Evolutionary conservation across 768 basidiomycete species (phyloP).

Genomic region (Hydnomerulius pinastri): DNA sequence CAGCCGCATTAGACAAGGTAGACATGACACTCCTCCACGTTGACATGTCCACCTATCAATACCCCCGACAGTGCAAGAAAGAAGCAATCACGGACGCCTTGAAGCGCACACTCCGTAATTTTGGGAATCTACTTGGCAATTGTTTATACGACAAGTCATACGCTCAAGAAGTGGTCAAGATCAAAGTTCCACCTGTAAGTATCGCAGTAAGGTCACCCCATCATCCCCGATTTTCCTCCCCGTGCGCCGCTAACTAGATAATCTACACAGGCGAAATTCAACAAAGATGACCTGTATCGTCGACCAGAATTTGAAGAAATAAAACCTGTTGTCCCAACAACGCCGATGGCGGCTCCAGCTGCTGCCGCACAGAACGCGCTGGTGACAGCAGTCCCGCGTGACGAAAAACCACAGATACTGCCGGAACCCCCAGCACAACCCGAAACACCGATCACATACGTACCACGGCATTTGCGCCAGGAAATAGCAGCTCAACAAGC

Average conservation of each 20-base stretch:
- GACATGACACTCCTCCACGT: constrained; percentile 20
- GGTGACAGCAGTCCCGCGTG: neutral
- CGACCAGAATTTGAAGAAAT: constrained; percentile 67
- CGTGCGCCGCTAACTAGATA: neutral
- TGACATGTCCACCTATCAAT: constrained; percentile 4
- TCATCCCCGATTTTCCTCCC: neutral
- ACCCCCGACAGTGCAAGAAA: constrained; percentile 83
- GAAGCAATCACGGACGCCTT: constrained; percentile 95
- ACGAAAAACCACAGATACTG: constrained; percentile 17
- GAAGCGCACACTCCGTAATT: constrained; percentile 88
- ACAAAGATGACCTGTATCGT: constrained; percentile 66
- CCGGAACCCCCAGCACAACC: constrained; percentile 13
- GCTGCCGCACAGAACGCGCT: neutral
- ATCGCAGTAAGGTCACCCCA: too few relatives aligned
- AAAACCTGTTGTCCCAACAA: constrained; percentile 27
- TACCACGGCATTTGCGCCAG: constrained; percentile 44
- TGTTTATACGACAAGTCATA: constrained; percentile 97
- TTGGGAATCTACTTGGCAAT: constrained; percentile 94
- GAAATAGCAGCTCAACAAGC: constrained; percentile 16
- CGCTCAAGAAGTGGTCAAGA: constrained; percentile 80
- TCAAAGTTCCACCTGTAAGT: constrained; percentile 81
- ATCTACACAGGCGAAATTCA: constrained; percentile 58
- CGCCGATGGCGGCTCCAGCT: neutral
- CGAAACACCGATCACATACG: constrained; percentile 30
- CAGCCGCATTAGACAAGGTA: constrained; percentile 88